A percentile compares a stretch with the other conserved stretches of the same genome.
Evolutionary conservation across 768 basidiomycete species (phyloP).

Genomic region (Lyophyllum semitale): DNA sequence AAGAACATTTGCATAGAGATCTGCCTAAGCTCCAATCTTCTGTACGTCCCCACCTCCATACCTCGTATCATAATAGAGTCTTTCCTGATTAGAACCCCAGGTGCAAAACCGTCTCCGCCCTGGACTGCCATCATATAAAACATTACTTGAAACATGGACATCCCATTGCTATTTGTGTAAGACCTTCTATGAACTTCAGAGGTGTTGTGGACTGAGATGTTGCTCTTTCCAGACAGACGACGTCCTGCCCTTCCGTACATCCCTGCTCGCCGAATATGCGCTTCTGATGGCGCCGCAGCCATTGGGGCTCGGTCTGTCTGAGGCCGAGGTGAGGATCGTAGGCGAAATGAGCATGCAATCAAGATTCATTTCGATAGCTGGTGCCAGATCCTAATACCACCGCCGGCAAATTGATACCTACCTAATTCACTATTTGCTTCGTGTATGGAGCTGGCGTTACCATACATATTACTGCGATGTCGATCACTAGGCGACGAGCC

Average conservation of each 20-base stretch:
- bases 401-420: background rate
- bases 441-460: too few species aligned
- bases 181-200: constrained; percentile 21
- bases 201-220: background rate
- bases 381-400: background rate
- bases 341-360: constrained; percentile 63
- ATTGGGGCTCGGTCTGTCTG: constrained; percentile 66
- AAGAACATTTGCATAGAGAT: constrained; percentile 71
- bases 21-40: constrained; percentile 77
- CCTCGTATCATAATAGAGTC: background rate
- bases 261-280: constrained; percentile 77
- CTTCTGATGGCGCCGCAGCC: constrained; percentile 74
- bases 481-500: too few species aligned
- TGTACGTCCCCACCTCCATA: constrained; percentile 46
- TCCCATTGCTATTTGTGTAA: constrained; percentile 77
- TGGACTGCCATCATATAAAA: constrained; percentile 74
- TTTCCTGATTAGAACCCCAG: constrained; percentile 31
- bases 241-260: constrained; percentile 74
- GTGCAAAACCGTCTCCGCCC: constrained; percentile 63
- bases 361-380: constrained; percentile 17
- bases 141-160: constrained; percentile 65
- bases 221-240: constrained; percentile 69
- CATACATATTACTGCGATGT: too few species aligned
- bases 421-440: too few species aligned
- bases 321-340: constrained; percentile 55